phyloP scores from a whole-genome alignment of 192 early-diverging fungal genomes.

The Backusella sp. region DNA sequence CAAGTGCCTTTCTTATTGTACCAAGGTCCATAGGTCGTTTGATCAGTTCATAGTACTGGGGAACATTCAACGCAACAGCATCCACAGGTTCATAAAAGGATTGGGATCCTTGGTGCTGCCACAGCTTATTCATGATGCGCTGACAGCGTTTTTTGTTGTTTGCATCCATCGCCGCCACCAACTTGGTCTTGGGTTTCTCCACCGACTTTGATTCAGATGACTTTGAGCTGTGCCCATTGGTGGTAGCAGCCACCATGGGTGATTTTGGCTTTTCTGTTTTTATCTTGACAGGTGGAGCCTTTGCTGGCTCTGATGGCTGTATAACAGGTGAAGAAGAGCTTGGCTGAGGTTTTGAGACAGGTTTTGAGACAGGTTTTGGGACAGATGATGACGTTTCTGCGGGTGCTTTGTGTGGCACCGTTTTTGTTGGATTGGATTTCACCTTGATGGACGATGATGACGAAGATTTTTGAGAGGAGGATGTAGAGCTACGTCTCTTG shows the following conservation, averaged over 20 bases:
- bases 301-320: not conserved
- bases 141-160: constrained; percentile 28
- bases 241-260: not conserved
- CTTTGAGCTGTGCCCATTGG: not conserved
- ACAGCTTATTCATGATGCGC: constrained; percentile 27
- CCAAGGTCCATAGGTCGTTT: constrained; percentile 85
- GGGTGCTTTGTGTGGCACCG: not conserved
- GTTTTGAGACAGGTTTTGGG: not conserved
- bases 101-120: constrained; percentile 39
- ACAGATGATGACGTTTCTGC: not conserved
- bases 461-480: not conserved
- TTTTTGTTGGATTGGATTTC: not conserved
- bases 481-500: not conserved
- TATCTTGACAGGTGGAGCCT: not conserved
- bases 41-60: constrained; percentile 64
- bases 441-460: not conserved
- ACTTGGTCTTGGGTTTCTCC: not conserved
- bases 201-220: not conserved
- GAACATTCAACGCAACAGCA: constrained; percentile 63
- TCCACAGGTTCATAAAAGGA: constrained; percentile 82
- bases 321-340: not conserved
- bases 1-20: constrained; percentile 67
- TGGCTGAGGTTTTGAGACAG: not conserved
- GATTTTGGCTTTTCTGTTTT: not conserved
- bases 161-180: constrained; percentile 18